Evolutionary conservation across 257 asterid species (phyloP).

Genomic region (Paulownia fortunei): DNA sequence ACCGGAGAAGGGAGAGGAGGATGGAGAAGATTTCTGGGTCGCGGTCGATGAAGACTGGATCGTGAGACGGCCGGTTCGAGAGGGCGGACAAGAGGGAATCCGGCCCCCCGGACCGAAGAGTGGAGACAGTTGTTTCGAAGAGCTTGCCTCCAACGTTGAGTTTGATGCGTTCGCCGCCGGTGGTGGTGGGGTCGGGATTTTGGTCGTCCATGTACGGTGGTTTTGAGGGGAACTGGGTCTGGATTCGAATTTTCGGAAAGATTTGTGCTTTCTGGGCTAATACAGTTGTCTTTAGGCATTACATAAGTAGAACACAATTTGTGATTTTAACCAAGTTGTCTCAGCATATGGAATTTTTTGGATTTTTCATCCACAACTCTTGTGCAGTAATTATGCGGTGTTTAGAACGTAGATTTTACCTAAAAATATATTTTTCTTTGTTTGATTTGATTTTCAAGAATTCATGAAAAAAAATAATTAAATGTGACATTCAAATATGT

Average conservation of each 20-base stretch:
- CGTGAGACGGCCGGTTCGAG: slow-evolving; percentile 60
- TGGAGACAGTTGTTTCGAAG: slow-evolving; percentile 85
- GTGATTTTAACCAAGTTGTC: too few species aligned
- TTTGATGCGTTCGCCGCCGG: slow-evolving; percentile 69
- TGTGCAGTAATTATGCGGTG: background rate
- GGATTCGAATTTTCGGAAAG: slow-evolving; percentile 10
- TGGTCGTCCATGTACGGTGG: slow-evolving; percentile 49
- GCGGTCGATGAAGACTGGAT: slow-evolving; percentile 88
- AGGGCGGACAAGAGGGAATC: slow-evolving; percentile 77
- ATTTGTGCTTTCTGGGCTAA: slow-evolving; percentile 20
- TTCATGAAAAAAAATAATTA: too few species aligned
- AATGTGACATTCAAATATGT: too few species aligned
- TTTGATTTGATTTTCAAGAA: background rate
- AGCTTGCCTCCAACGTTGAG: slow-evolving; percentile 96
- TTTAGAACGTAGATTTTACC: background rate
- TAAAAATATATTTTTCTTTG: background rate
- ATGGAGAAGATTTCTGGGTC: slow-evolving; percentile 90
- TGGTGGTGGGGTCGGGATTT: slow-evolving; percentile 31
- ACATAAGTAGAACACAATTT: background rate
- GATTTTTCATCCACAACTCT: background rate
- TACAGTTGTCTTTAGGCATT: slow-evolving; percentile 15
- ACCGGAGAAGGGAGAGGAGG: slow-evolving; percentile 89
- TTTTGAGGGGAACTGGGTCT: background rate
- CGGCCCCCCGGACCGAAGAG: slow-evolving; percentile 84
- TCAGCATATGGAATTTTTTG: background rate